Evolutionary conservation across 345 rosid genomes (phyloP), one percentile per base, ranked within the genome.

Genomic region (Erysimum cheiranthoides): DNA sequence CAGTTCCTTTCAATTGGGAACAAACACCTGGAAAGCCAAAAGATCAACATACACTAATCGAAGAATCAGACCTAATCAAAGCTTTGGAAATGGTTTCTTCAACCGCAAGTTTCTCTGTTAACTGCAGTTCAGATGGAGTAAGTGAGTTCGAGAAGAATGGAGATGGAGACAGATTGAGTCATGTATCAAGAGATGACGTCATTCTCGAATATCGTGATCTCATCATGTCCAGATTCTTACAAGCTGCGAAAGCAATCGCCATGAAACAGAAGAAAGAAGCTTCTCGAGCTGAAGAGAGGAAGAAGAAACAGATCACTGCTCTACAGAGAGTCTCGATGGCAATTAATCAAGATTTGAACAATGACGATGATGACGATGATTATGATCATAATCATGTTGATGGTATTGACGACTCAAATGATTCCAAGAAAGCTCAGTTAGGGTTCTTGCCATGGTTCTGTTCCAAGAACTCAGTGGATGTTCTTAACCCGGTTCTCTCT

Each of bases 151-250:
- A 62, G 14, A 39, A 61, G 40, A 25, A 62, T 9, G 69, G 5
- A 76, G 79, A 53, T 43, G 74, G 9, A 76, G 80, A 46, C 10
- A 70, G 31, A 10, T 30, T 66, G 3, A 50, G 74, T 64, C 25
- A 43, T 57, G 61, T 38, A 34, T 30, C 77, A 10, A 10, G 43
- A 56, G 69, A 70, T 74, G 61, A 84, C 87, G 79, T 83, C 79
- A 45, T 77, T 87, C 3, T 86, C 86, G 69, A 82, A 45, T 84
- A 86, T 52, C 87, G 83, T 68, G 95, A 95, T 72, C 85, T 92
- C 85, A 89, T 95, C 90, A 85, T 94, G 97, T 84, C 82, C 38
- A 92, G 97, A 14, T 92, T 92, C 84, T 85, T 94, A 73, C 93
- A 96, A 38, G 98, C 91, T 2, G 96, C 98, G 18, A 84, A 82